Evolutionary conservation across 2,329 filamentous ascomycete genomes (phyloP), one percentile per base, ranked within the genome.

Genomic region (Fusarium solani-melongenae): DNA sequence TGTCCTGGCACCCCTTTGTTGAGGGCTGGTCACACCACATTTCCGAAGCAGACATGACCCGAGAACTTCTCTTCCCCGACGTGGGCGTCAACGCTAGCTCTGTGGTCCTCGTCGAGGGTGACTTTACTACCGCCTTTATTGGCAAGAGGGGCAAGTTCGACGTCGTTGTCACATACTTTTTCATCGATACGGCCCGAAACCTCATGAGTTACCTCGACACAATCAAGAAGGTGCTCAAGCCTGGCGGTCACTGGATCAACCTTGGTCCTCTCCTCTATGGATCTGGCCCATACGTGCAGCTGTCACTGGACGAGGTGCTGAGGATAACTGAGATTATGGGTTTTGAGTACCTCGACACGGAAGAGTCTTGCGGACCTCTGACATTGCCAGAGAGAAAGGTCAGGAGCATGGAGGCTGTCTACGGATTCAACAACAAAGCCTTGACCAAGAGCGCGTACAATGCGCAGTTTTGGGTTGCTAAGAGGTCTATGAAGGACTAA

Each of bases 161-260:
- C 62, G 81, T 84, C 1, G 78, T 91, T 0, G 78, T 89, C 0
- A 90, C 89, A 0, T 84, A 89, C 49, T 91, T 90, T 79, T 90
- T 91, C 79, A 90, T 91, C 71, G 89, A 91, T 74, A 91, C 88
- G 0, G 88, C 89, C 0, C 84, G 88, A 1, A 90, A 90, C 62
- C 77, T 90, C 1, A 82, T 89, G 76, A 80, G 75, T 0, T 91
- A 90, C 68, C 81, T 90, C 7, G 87, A 90, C 38, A 88, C 84
- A 0, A 90, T 90, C 49, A 81, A 86, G 58, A 77, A 77, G 0
- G 73, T 88, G 0, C 81, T 91, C 4, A 83, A 81, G 49, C 75
- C 78, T 0, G 88, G 87, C 0, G 88, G 88, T 0, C 77, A 82
- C 38, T 90, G 88, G 88, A 79, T 90, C 27, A 91, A 90, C 58